A percentile compares a stretch with the other conserved stretches of the same genome.
These are phyloP conservation scores for Pseudogymnoascus sp. DNA, from an alignment of 2,329 filamentous ascomycete species.

Conservation along the genomic window DNA sequence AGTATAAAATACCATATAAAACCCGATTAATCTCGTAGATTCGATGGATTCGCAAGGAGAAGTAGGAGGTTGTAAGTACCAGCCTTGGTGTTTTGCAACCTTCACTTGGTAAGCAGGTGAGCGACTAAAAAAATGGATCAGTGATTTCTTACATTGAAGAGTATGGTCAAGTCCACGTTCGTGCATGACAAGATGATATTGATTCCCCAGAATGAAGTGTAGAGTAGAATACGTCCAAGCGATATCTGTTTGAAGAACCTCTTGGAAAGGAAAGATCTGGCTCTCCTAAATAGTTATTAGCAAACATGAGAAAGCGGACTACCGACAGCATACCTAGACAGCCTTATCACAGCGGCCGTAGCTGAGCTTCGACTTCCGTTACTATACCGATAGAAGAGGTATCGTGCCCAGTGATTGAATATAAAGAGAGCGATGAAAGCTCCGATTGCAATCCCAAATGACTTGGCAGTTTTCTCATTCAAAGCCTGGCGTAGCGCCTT, in stretches of 20 bases:
- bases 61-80: constrained; percentile 22
- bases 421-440: constrained; percentile 18
- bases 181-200: constrained; percentile 34
- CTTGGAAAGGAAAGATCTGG: constrained; percentile 26
- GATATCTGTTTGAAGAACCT: constrained; percentile 36
- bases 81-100: constrained; percentile 17
- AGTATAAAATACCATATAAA: neutral
- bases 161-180: constrained; percentile 20
- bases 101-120: neutral
- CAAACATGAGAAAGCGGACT: neutral
- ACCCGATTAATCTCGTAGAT: constrained; percentile 16
- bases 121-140: neutral
- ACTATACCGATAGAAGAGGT: neutral
- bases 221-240: constrained; percentile 34
- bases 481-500: neutral
- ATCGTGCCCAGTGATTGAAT: constrained; percentile 17
- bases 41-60: constrained; percentile 17
- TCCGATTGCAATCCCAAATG: constrained; percentile 18
- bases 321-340: constrained; percentile 10
- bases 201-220: constrained; percentile 31
- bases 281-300: constrained; percentile 11
- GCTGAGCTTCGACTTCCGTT: neutral
- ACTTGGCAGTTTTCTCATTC: constrained; percentile 13
- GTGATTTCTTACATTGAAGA: constrained; percentile 19
- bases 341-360: neutral